Percentiles rank a stretch among this genome's conserved stretches.
These are phyloP conservation scores for Magnusiomyces fungicola DNA, from an alignment of 1,139 yeast genomes.

Conservation along the genomic window DNA sequence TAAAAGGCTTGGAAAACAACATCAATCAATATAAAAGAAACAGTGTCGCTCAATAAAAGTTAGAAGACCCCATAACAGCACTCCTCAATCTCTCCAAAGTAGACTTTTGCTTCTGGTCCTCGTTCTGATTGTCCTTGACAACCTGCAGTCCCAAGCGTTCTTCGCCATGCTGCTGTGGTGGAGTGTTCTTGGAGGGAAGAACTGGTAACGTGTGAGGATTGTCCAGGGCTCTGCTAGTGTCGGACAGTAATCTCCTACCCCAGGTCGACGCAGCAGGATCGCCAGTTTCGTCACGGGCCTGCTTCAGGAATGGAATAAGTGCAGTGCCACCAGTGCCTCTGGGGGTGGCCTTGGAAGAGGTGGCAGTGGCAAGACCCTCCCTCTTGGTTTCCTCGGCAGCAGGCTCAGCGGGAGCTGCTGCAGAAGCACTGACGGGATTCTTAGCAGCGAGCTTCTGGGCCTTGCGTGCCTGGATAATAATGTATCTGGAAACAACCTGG, in stretches of 20 bases:
- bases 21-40: too few species aligned
- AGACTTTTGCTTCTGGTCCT: neutral
- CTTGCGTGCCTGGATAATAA: conserved; percentile 62
- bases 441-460: conserved; percentile 21
- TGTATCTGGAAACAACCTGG: conserved; percentile 81
- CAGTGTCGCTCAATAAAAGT: neutral
- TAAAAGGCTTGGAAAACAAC: too few species aligned
- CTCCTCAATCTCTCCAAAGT: neutral
- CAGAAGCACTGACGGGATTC: neutral
- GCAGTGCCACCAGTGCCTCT: conserved; percentile 95
- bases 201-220: conserved; percentile 10
- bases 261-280: conserved; percentile 85
- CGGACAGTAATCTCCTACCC: conserved; percentile 72
- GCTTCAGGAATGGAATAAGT: conserved; percentile 82
- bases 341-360: conserved; percentile 41
- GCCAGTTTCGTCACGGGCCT: conserved; percentile 93
- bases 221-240: conserved; percentile 24
- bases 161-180: neutral
- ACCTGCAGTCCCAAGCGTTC: neutral
- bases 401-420: conserved; percentile 21
- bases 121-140: neutral
- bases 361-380: conserved; percentile 31
- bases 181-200: neutral
- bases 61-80: neutral
- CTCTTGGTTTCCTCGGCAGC: conserved; percentile 21